These are phyloP conservation scores for Suhomyces canberraensis DNA, from an alignment of 805 yeast genomes.

Conservation along the genomic window DNA sequence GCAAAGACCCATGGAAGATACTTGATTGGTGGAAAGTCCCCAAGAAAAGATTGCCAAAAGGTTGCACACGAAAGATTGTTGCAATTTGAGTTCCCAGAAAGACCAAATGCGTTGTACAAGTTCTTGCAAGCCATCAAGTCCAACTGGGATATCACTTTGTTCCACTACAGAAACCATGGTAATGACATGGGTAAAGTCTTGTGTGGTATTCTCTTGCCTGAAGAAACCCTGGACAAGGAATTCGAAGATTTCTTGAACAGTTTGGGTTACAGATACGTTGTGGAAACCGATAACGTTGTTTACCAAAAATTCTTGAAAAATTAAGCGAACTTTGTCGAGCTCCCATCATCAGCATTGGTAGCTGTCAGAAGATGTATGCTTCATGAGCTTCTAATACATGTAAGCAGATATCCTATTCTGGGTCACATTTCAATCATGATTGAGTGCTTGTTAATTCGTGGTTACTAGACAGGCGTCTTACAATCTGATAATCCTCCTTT, in stretches of 20 bases:
- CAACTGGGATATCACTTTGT: constrained; percentile 89
- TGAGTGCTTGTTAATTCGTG: too few relatives aligned
- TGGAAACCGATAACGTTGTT: constrained; percentile 84
- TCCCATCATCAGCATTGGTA: too few relatives aligned
- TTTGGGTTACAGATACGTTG: constrained; percentile 72
- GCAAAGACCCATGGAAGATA: constrained; percentile 97
- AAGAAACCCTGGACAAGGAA: constrained; percentile 53
- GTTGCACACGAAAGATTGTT: constrained; percentile 74
- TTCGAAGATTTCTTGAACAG: constrained; percentile 66
- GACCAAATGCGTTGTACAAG: constrained; percentile 88
- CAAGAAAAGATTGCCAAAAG: constrained; percentile 22
- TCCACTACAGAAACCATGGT: constrained; percentile 97
- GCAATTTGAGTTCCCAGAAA: constrained; percentile 93
- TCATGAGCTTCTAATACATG: too few relatives aligned
- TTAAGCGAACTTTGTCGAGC: background rate
- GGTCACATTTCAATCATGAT: too few relatives aligned
- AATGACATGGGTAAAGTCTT: constrained; percentile 90
- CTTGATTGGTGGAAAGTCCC: constrained; percentile 87
- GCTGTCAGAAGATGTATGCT: too few relatives aligned
- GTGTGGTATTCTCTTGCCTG: constrained; percentile 86
- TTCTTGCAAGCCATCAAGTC: constrained; percentile 70
- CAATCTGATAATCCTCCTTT: too few relatives aligned
- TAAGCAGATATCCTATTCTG: too few relatives aligned
- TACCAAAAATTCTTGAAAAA: constrained; percentile 66
- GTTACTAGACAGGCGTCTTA: too few relatives aligned